Percentiles rank a stretch among this genome's conserved stretches.
Evolutionary conservation across 768 basidiomycete genomes (phyloP).

Genomic region (Rhodotorula graminis): DNA sequence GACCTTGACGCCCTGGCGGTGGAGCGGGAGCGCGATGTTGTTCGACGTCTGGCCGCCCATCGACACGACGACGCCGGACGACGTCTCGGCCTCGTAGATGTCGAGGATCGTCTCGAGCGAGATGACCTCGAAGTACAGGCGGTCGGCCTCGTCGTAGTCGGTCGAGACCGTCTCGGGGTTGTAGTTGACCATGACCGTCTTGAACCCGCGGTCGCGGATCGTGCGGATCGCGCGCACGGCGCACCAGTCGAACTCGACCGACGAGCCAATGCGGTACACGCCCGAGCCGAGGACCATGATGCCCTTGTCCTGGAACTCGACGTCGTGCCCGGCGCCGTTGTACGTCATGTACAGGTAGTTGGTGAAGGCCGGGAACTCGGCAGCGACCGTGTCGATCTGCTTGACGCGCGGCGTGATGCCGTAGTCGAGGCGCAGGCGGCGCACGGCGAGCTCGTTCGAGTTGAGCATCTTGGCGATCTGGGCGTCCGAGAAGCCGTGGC

Average conservation of each 20-base stretch:
- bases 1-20: conserved; percentile 95
- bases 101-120: conserved; percentile 92
- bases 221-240: conserved; percentile 96
- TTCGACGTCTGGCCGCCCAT: conserved; percentile 98
- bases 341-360: conserved; percentile 99
- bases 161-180: conserved; percentile 99
- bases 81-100: conserved; percentile 85
- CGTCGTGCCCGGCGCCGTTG: conserved; percentile 90
- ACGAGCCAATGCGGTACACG: conserved; percentile 97
- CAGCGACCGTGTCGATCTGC: conserved; percentile 98
- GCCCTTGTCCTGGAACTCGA: conserved; percentile 81
- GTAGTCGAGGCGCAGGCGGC: conserved; percentile 76
- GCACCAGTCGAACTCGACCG: conserved; percentile 99
- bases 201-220: conserved; percentile 84
- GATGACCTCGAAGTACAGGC: conserved; percentile 98
- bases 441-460: conserved; percentile 88
- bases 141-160: conserved; percentile 97
- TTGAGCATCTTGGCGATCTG: conserved; percentile 76
- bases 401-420: conserved; percentile 86
- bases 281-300: conserved; percentile 97
- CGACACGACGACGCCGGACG: conserved; percentile 86
- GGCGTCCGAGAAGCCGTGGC: conserved; percentile 91
- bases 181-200: conserved; percentile 99
- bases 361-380: conserved; percentile 96
- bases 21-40: conserved; percentile 92